phyloP scores from a whole-genome alignment of 2,329 filamentous ascomycete species.

The Neonectria sp. region DNA sequence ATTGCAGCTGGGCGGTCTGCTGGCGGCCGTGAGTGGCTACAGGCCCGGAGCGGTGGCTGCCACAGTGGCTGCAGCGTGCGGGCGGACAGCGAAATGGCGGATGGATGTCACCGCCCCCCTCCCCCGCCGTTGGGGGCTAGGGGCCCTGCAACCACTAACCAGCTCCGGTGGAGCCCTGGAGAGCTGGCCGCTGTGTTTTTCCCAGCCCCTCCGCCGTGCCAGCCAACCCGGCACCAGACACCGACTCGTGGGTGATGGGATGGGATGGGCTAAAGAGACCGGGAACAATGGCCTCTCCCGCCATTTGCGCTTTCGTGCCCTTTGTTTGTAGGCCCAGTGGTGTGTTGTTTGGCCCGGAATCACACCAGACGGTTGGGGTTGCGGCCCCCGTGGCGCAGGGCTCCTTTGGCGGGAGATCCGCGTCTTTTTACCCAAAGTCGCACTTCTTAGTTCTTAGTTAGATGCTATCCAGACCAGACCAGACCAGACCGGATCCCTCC shows the following conservation, averaged over 20 bases:
- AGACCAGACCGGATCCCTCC: slow-evolving; percentile 1
- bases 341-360: slow-evolving; percentile 21
- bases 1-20: not conserved
- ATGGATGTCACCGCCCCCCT: too few species aligned
- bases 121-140: not conserved
- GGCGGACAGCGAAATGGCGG: too few species aligned
- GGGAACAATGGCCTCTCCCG: not conserved
- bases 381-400: slow-evolving; percentile 10
- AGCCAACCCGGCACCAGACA: not conserved
- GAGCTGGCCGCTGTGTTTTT: not conserved
- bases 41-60: slow-evolving; percentile 1
- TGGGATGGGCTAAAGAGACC: not conserved
- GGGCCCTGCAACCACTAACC: not conserved
- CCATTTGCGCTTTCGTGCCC: not conserved
- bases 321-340: not conserved
- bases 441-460: too few species aligned
- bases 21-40: not conserved
- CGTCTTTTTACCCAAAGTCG: too few species aligned
- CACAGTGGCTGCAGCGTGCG: too few species aligned
- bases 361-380: slow-evolving; percentile 15
- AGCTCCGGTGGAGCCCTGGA: not conserved
- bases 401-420: not conserved
- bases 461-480: not conserved
- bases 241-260: slow-evolving; percentile 9
- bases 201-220: slow-evolving; percentile 6